Conservation (phyloP, 805 yeast genomes). For the Nakazawaea anatomiae region DNA sequence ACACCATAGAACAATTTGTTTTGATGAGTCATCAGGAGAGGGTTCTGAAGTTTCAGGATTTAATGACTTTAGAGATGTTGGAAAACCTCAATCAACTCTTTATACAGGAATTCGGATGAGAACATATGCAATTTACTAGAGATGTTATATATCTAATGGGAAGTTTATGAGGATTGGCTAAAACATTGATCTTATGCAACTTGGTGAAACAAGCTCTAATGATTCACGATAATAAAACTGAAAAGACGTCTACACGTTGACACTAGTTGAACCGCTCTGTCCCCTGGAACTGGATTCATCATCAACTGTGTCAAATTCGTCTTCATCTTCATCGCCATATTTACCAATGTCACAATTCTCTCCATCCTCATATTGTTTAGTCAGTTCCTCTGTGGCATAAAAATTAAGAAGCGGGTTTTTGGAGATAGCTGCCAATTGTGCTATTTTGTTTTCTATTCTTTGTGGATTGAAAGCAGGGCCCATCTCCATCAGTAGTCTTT, state of each 20-base stretch:
- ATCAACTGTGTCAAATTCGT: not conserved
- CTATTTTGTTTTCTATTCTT: constrained; percentile 24
- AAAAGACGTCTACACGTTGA: too few species aligned
- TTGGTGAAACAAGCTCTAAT: too few species aligned
- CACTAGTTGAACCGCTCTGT: too few species aligned
- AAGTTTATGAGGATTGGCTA: too few species aligned
- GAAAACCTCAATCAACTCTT: not conserved
- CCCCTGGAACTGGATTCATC: not conserved
- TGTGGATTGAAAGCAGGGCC: constrained; percentile 23
- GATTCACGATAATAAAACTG: too few species aligned
- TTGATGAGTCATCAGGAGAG: not conserved
- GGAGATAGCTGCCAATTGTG: constrained; percentile 16
- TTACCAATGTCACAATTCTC: constrained; percentile 2
- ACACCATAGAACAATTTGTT: not conserved
- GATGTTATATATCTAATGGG: too few species aligned
- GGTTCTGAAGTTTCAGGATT: not conserved
- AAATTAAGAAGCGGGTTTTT: not conserved
- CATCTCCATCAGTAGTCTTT: constrained; percentile 27
- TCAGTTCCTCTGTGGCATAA: constrained; percentile 1
- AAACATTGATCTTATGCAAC: too few species aligned
- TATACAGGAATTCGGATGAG: not conserved
- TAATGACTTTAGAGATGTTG: not conserved
- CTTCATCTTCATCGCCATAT: constrained; percentile 6
- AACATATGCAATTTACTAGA: not conserved
- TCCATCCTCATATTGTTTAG: not conserved